These are phyloP conservation scores for Tolypocladium inflatum DNA, from an alignment of 2,329 filamentous ascomycete genomes.

Conservation along the genomic window DNA sequence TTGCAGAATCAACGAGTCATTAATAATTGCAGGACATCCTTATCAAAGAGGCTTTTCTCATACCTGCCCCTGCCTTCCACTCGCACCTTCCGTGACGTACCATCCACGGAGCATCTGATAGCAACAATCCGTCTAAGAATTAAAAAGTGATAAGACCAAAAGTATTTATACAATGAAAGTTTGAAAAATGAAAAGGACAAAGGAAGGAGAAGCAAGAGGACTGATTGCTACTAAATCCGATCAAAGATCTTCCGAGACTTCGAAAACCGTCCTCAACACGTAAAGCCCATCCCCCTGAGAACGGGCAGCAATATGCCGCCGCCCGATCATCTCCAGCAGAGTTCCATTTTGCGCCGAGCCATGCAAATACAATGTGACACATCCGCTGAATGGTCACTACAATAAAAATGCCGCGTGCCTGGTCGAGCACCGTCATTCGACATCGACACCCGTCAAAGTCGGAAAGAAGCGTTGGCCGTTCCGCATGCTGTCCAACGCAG, in stretches of 20 bases:
- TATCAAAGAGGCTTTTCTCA: not conserved
- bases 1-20: not conserved
- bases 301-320: not conserved
- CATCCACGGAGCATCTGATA: not conserved
- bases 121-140: not conserved
- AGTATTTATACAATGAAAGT: not conserved
- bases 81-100: not conserved
- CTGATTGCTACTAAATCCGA: not conserved
- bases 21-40: not conserved
- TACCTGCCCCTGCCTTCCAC: not conserved
- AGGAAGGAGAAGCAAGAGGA: not conserved
- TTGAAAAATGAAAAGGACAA: not conserved
- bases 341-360: conserved; percentile 2
- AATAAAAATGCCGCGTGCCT: not conserved
- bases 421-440: not conserved
- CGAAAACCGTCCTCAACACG: not conserved
- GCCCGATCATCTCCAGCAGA: not conserved
- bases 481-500: not conserved
- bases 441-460: not conserved
- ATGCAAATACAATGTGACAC: conserved; percentile 1
- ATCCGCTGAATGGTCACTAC: not conserved
- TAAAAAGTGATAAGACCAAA: not conserved
- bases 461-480: not conserved
- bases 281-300: conserved; percentile 5
- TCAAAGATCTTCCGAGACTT: not conserved